These are phyloP conservation scores for Fraxinus cuspidata DNA, from an alignment of 257 asterid genomes.

Conservation along the genomic window DNA sequence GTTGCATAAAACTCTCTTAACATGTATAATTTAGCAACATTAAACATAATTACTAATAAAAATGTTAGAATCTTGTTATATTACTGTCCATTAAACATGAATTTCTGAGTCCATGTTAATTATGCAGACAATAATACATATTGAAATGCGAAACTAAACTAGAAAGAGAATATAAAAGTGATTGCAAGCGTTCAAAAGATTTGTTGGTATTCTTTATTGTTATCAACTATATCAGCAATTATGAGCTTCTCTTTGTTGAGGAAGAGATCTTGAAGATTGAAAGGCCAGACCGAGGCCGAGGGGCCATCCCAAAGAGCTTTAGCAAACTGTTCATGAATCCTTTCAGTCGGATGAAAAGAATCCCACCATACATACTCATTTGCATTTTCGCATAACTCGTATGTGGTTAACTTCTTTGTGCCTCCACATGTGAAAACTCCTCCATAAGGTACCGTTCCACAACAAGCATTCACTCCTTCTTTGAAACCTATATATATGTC, in stretches of 20 bases:
- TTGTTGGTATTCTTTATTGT: background rate
- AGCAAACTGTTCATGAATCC: conserved; percentile 42
- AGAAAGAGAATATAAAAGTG: background rate
- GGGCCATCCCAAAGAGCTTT: conserved; percentile 38
- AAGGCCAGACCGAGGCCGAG: conserved; percentile 16
- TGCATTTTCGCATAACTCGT: conserved; percentile 42
- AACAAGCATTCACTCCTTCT: conserved; percentile 56
- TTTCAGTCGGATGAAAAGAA: conserved; percentile 52
- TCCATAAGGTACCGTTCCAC: conserved; percentile 57
- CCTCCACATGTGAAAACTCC: conserved; percentile 57
- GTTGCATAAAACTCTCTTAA: no score
- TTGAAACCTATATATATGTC: conserved; percentile 36
- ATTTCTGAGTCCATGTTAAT: no score
- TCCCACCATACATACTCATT: conserved; percentile 52
- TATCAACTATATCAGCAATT: conserved; percentile 25
- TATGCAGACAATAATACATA: no score
- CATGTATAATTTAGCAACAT: no score
- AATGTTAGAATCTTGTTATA: no score
- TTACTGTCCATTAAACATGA: no score
- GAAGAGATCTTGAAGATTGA: conserved; percentile 32
- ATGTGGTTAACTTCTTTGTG: conserved; percentile 37
- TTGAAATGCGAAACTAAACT: background rate
- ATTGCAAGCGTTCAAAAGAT: background rate
- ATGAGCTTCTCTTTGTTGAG: background rate
- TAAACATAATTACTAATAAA: no score